Conservation (phyloP, 1,284 basidiomycete species). For the Sporisorium graminicola region DNA sequence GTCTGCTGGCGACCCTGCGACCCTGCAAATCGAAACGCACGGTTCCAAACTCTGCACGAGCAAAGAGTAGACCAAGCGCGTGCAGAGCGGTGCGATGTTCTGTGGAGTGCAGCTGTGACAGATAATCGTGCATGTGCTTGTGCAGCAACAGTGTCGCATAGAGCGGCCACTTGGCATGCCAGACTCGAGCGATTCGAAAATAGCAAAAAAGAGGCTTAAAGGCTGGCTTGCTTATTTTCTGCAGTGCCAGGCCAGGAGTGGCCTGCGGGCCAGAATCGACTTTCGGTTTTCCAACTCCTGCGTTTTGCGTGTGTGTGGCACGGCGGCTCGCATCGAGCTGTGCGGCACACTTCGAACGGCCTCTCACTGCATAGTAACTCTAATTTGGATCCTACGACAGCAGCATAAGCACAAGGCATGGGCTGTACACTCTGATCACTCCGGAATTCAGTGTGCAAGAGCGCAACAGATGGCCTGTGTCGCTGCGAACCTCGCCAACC, state of each 20-base stretch:
- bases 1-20: too few species aligned
- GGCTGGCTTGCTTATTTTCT: neutral
- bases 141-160: neutral
- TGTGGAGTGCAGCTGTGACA: conserved; percentile 6
- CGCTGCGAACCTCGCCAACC: neutral
- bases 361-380: neutral
- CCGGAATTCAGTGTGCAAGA: neutral
- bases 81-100: conserved; percentile 5
- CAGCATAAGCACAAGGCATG: neutral
- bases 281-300: neutral
- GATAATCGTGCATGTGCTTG: conserved; percentile 4
- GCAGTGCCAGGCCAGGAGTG: too few species aligned
- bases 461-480: neutral
- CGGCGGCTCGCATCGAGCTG: conserved; percentile 3
- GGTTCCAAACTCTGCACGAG: neutral
- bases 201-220: neutral
- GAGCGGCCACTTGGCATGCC: neutral
- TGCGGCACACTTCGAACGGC: neutral
- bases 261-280: conserved; percentile 2
- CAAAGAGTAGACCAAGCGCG: conserved; percentile 8
- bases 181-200: neutral
- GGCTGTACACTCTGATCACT: conserved; percentile 1
- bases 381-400: neutral
- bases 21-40: neutral
- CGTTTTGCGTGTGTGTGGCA: neutral